Evolutionary conservation across 1,139 yeast genomes (phyloP), one percentile per base, ranked within the genome.

Genomic region (Tardiomyces depauwii): DNA sequence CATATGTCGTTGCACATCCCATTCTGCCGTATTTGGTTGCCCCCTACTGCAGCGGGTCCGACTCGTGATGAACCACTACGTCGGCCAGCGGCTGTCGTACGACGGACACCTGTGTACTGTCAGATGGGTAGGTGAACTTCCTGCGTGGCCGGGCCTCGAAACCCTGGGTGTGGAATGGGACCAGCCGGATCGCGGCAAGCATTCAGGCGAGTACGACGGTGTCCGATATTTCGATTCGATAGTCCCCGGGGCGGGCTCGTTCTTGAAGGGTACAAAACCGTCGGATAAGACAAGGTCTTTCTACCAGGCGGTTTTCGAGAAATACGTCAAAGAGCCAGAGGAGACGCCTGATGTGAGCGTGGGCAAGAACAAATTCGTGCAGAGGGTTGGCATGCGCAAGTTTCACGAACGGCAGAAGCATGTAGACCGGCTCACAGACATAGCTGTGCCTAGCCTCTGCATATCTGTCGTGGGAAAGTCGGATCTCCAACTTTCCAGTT

Each of bases 111-210:
- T 75, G 1, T 86, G 86, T 38, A 85, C 95, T 0, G 70, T 88
- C 4, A 64, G 72, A 46, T 88, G 61, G 55, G 60, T 74, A 0
- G 96, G 96, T 0, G 41, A 48, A 0, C 63, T 87, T 1, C 73
- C 76, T 0, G 67, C 65, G 3, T 87, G 96, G 96, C 77, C 79
- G 0, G 61, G 61, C 6, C 65, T 60, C 2, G 51, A 52, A 0
- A 88, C 91, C 0, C 64, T 76, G 14, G 96, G 96, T 0, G 72
- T 89, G 1, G 96, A 89, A 60, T 89, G 96, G 96, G 96, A 89
- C 59, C 70, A 78, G 45, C 62, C 65, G 0, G 53, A 60, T 2
- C 60, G 76, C 25, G 89, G 89, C 1, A 80, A 76, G 53, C 75
- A 82, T 56, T 62, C 70, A 47, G 91, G 91, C 0, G 47, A 55